Base-by-base conservation (phyloP, 768 basidiomycete genomes). In the Pulveroboletus sp. region DNA sequence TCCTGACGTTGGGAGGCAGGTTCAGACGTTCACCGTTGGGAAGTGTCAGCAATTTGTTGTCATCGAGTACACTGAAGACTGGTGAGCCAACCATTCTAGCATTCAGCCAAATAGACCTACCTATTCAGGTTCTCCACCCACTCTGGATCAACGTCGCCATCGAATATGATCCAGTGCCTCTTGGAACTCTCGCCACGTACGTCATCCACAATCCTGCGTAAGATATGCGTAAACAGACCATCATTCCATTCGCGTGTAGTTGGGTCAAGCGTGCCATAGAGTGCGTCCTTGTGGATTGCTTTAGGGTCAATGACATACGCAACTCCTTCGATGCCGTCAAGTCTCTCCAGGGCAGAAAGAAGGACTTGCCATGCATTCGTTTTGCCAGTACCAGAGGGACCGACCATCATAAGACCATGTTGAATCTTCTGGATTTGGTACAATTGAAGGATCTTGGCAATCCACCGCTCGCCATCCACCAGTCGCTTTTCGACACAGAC, bases 71-170 rank as follows among this genome's bases (percentile, higher is more conserved):
- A 79, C 96, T 99, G 59, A 21, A 46, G 21, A 39, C 14, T 41
- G 17, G 21, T 55, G 30, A 46, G 49, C 47, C 9, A 49, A 49
- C n/a, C 1, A 30, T 28, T 42, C 35, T n/a, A 42, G n/a, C 11
- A 32, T 9, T 21, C 21, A 36, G 13, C 3, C 13, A 36, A 40
- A 49, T 11, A 27, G 54, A 36, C 71, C 78, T 31, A 89, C 96
- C 94, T 97, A 72, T 99, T 99, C 70, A 99, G 70, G 69, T 99
- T 99, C 71, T 99, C 96, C 2, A 99, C 96, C 96, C 96, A 98
- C 71, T 99, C 96, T 0, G 95, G 96, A 75, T 99, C 96, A 38
- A 99, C 96, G 60, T 99, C 96, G 50, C 96, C 96, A 63, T 99
- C 96, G 56, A 99, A 99, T 52, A 99, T 89, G 59, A 99, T 99